Conservation (phyloP, 148 eudicot genomes). For the Diospyros lotus region DNA sequence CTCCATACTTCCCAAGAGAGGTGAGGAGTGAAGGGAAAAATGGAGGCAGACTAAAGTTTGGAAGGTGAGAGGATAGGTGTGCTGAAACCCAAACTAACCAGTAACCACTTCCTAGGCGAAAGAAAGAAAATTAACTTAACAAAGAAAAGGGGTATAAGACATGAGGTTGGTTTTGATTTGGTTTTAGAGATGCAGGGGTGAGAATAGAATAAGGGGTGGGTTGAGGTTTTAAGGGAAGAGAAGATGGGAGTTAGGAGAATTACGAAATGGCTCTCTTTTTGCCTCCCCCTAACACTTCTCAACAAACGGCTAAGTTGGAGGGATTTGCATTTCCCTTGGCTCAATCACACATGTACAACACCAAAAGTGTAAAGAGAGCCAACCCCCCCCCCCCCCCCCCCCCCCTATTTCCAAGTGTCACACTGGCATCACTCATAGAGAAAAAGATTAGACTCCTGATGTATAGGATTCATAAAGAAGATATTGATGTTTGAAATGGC, state of each 20-base stretch:
- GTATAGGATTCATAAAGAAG: no score
- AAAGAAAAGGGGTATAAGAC: slow-evolving; percentile 50
- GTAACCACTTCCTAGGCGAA: slow-evolving; percentile 37
- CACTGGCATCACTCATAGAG: no score
- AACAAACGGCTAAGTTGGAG: slow-evolving; percentile 49
- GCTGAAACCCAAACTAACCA: slow-evolving; percentile 45
- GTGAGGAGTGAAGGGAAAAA: slow-evolving; percentile 22
- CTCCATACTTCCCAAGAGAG: slow-evolving; percentile 57
- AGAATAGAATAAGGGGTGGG: slow-evolving; percentile 25
- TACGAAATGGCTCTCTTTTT: slow-evolving; percentile 76
- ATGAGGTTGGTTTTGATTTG: slow-evolving; percentile 39
- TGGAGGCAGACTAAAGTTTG: slow-evolving; percentile 23
- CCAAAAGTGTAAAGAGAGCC: not conserved
- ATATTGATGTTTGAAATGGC: no score
- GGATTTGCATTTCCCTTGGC: no score
- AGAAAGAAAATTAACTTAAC: slow-evolving; percentile 27
- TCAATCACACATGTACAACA: no score
- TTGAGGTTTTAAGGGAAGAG: slow-evolving; percentile 40
- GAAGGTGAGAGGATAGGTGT: slow-evolving; percentile 38
- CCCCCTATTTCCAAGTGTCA: no score
- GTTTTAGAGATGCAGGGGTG: slow-evolving; percentile 18
- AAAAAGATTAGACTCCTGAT: no score
- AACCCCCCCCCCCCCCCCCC: no score
- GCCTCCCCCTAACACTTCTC: slow-evolving; percentile 42
- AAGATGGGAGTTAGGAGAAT: slow-evolving; percentile 70